Percentiles rank a stretch among this genome's conserved stretches.
phyloP scores from a whole-genome alignment of 441 rosid genomes.

The Codiaeum variegatum region DNA sequence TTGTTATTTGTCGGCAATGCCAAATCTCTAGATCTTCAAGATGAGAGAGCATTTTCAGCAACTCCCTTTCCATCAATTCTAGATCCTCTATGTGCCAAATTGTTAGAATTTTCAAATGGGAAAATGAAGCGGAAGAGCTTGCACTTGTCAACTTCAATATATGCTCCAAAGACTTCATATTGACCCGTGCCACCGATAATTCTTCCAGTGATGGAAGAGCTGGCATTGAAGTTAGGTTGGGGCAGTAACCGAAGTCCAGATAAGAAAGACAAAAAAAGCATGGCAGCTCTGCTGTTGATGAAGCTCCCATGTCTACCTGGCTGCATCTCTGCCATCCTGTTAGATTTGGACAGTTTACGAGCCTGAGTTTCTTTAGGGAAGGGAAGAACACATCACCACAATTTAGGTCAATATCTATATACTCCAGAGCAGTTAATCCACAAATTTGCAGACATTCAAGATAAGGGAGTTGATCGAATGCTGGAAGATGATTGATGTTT shows the following conservation, averaged over 20 bases:
- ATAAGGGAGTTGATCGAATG: background rate
- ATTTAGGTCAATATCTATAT: background rate
- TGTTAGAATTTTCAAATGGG: background rate
- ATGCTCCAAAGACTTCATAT: background rate
- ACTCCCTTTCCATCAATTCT: background rate
- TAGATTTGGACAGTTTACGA: background rate
- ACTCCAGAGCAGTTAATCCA: background rate
- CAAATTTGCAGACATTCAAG: background rate
- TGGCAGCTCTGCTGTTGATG: background rate
- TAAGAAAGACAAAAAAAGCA: background rate
- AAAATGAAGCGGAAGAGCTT: background rate
- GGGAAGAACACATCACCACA: background rate
- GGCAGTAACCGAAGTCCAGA: slow-evolving; percentile 12
- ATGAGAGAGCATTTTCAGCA: background rate
- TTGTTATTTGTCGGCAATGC: background rate
- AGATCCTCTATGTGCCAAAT: background rate
- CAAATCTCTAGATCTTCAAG: background rate
- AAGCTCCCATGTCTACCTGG: background rate
- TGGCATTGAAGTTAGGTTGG: slow-evolving; percentile 19
- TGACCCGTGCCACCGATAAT: background rate
- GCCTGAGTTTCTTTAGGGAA: background rate
- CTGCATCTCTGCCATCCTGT: background rate
- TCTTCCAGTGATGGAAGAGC: slow-evolving; percentile 11
- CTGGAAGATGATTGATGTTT: slow-evolving; percentile 1
- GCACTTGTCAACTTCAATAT: background rate